Percentiles rank a stretch among this genome's conserved stretches.
Conservation (phyloP, 495 filamentous ascomycete species). For the Aspergillus egyptiacus region DNA sequence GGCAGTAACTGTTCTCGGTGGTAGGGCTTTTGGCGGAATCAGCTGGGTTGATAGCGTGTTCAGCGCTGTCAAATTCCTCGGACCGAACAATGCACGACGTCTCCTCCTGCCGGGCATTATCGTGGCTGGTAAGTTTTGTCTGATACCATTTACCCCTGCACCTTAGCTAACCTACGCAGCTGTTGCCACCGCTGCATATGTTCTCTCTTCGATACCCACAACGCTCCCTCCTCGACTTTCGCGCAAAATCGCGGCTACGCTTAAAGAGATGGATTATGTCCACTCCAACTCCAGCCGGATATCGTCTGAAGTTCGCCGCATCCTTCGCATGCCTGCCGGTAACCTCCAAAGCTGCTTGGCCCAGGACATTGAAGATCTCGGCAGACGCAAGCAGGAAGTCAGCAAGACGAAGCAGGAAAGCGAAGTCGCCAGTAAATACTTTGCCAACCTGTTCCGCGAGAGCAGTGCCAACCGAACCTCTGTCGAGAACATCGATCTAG, state of each 20-base stretch:
- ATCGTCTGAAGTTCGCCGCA: constrained; percentile 72
- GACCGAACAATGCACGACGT: constrained; percentile 74
- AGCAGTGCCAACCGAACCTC: constrained; percentile 62
- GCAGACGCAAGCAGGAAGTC: constrained; percentile 69
- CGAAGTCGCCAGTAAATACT: constrained; percentile 76
- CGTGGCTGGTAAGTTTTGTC: constrained; percentile 61
- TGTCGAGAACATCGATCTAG: constrained; percentile 79
- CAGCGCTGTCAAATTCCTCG: constrained; percentile 70
- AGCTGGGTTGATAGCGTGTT: constrained; percentile 86
- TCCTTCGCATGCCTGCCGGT: constrained; percentile 77
- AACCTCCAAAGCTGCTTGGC: constrained; percentile 74
- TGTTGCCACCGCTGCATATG: constrained; percentile 65
- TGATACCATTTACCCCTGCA: background rate
- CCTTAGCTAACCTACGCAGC: constrained; percentile 48
- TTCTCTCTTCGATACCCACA: constrained; percentile 76
- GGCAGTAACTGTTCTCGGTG: constrained; percentile 77
- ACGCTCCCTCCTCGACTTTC: constrained; percentile 84
- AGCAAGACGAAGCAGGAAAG: constrained; percentile 68
- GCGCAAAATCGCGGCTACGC: constrained; percentile 71
- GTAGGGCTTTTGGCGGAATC: constrained; percentile 71
- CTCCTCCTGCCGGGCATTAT: constrained; percentile 77
- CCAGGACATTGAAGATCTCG: constrained; percentile 76
- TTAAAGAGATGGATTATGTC: constrained; percentile 80
- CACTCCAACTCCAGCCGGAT: constrained; percentile 84
- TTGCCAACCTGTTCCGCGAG: constrained; percentile 74